These are phyloP conservation scores for Microthlaspi erraticum DNA, from an alignment of 345 rosid species.

Conservation along the genomic window DNA sequence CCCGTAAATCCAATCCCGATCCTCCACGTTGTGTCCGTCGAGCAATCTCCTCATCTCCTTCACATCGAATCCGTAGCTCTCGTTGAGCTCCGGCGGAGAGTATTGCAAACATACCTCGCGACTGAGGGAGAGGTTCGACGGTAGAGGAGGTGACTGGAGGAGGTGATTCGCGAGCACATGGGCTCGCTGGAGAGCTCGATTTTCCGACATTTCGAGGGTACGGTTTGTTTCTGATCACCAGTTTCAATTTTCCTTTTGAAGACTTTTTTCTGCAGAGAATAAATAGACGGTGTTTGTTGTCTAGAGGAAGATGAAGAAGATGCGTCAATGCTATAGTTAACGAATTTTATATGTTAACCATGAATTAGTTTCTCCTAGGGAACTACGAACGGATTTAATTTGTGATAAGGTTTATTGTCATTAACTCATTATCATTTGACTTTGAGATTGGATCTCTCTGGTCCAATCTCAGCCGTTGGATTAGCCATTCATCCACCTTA, in stretches of 20 bases:
- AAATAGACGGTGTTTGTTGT: background rate
- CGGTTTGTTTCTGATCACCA: background rate
- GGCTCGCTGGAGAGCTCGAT: slow-evolving; percentile 61
- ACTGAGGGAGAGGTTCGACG: slow-evolving; percentile 34
- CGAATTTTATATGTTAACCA: background rate
- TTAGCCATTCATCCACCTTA: background rate
- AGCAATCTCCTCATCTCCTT: slow-evolving; percentile 70
- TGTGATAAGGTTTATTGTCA: slow-evolving; percentile 17
- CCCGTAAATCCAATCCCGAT: slow-evolving; percentile 82
- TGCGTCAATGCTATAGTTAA: background rate
- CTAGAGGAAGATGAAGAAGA: background rate
- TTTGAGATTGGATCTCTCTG: background rate
- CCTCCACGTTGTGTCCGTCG: slow-evolving; percentile 70
- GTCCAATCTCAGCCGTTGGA: slow-evolving; percentile 32
- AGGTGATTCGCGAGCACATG: slow-evolving; percentile 66
- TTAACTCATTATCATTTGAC: background rate
- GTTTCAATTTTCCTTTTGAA: background rate
- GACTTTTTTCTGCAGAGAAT: background rate
- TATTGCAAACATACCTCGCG: slow-evolving; percentile 62
- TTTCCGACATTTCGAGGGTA: slow-evolving; percentile 27
- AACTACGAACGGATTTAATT: slow-evolving; percentile 3
- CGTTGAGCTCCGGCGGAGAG: slow-evolving; percentile 73
- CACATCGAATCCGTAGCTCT: slow-evolving; percentile 55
- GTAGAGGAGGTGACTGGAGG: slow-evolving; percentile 33
- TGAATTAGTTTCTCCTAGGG: slow-evolving; percentile 3